phyloP scores from a whole-genome alignment of 805 yeast species.

The Starmerella vaccinii region DNA sequence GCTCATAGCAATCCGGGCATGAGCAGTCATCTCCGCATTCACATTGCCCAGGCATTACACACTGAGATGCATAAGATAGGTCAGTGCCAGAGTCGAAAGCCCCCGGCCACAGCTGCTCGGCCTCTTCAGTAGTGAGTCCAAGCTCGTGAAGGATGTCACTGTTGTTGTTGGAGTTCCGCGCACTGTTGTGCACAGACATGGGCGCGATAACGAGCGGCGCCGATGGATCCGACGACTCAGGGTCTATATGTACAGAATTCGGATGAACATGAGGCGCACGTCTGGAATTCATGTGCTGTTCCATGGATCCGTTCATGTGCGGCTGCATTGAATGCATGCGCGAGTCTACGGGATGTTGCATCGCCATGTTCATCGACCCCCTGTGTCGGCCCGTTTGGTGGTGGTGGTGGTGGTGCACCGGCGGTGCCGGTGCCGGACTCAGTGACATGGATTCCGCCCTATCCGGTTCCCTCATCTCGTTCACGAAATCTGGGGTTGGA shows the following conservation, averaged over 20 bases:
- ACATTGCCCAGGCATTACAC: constrained; percentile 34
- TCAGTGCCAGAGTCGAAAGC: constrained; percentile 17
- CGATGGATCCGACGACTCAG: neutral
- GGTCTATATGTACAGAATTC: neutral
- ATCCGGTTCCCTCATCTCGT: neutral
- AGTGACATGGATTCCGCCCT: neutral
- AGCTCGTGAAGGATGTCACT: constrained; percentile 21
- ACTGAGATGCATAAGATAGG: constrained; percentile 30
- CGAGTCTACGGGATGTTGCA: neutral
- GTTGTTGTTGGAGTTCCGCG: constrained; percentile 1
- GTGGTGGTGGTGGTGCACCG: neutral
- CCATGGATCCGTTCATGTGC: neutral
- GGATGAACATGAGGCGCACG: neutral
- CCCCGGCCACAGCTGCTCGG: constrained; percentile 24
- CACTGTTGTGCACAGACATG: constrained; percentile 26
- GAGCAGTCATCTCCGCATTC: constrained; percentile 32
- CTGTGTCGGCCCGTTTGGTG: neutral
- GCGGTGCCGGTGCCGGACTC: neutral
- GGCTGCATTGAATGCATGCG: neutral
- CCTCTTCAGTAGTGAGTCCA: constrained; percentile 25
- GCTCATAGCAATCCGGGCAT: constrained; percentile 31
- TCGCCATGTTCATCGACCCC: neutral
- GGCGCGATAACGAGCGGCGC: constrained; percentile 31
- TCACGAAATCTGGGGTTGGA: neutral
- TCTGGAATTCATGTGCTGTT: neutral